A percentile compares a stretch with the other conserved stretches of the same genome.
Conservation (phyloP, 306 rosid genomes). For the Gastrolobium villosum region DNA sequence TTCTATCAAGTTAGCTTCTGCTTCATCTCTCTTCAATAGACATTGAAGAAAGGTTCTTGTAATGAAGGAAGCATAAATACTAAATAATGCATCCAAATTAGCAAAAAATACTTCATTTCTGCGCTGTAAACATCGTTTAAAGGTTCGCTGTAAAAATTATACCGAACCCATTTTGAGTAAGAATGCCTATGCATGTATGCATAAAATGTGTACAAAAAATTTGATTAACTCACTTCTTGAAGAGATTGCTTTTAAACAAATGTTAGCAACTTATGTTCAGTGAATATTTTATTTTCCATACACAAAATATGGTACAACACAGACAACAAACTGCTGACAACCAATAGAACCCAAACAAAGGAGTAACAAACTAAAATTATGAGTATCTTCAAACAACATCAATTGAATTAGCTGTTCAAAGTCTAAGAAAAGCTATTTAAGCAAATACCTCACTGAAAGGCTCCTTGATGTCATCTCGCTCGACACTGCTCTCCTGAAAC, state of each 20-base stretch:
- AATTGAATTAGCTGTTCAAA: slow-evolving; percentile 8
- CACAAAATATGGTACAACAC: slow-evolving; percentile 3
- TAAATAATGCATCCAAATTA: background rate
- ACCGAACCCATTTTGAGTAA: background rate
- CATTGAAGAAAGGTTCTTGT: slow-evolving; percentile 16
- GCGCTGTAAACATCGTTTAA: slow-evolving; percentile 19
- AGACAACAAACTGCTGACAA: slow-evolving; percentile 5
- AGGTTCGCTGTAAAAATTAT: slow-evolving; percentile 19
- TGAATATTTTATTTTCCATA: slow-evolving; percentile 26
- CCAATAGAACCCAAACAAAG: background rate
- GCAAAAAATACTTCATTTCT: slow-evolving; percentile 7
- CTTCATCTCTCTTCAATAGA: slow-evolving; percentile 23
- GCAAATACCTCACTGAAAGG: slow-evolving; percentile 94
- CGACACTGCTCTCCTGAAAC: slow-evolving; percentile 93
- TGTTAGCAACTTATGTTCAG: slow-evolving; percentile 23
- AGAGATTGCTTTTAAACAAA: background rate
- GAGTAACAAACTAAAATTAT: background rate
- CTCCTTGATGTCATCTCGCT: slow-evolving; percentile 86
- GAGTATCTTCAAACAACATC: slow-evolving; percentile 4
- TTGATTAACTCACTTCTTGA: background rate
- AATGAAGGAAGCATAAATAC: slow-evolving; percentile 22
- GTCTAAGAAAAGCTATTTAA: slow-evolving; percentile 23
- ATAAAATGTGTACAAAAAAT: background rate
- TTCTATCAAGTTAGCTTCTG: slow-evolving; percentile 5
- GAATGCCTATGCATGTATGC: slow-evolving; percentile 17